Conservation (phyloP, 495 filamentous ascomycete genomes). For the Xylaria acuta region DNA sequence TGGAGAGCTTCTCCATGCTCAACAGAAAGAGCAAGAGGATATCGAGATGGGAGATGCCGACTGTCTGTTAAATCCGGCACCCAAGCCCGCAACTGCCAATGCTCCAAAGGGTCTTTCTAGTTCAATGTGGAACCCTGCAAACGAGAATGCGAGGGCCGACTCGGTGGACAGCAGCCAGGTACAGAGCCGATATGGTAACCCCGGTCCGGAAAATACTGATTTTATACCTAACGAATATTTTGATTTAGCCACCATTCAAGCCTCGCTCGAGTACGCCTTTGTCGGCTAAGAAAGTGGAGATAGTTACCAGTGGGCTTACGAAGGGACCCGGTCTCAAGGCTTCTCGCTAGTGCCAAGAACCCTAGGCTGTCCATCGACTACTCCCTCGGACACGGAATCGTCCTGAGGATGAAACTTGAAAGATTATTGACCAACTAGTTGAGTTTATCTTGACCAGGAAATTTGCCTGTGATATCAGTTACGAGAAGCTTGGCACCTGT, state of each 20-base stretch:
- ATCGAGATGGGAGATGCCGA: not conserved
- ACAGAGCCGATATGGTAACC: not conserved
- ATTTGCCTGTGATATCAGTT: not conserved
- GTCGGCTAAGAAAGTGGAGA: not conserved
- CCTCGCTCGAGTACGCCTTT: not conserved
- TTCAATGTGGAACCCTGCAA: constrained; percentile 25
- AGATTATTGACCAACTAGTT: not conserved
- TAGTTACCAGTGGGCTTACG: constrained; percentile 27
- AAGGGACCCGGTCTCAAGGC: constrained; percentile 29
- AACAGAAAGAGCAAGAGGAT: constrained; percentile 5
- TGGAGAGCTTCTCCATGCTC: not conserved
- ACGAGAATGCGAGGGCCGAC: not conserved
- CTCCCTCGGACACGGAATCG: not conserved
- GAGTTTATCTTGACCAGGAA: not conserved
- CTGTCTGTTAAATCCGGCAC: not conserved
- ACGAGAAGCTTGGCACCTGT: not conserved
- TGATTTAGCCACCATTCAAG: not conserved
- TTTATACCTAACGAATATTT: not conserved
- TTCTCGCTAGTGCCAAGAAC: constrained; percentile 27
- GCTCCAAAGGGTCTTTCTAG: constrained; percentile 3
- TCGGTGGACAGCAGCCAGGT: not conserved
- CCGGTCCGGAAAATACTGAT: not conserved
- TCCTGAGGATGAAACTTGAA: not conserved
- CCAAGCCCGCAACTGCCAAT: not conserved
- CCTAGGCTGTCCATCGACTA: not conserved